A percentile compares a stretch with the other conserved stretches of the same genome.
These are phyloP conservation scores for Furcasterigmium sp. DNA, from an alignment of 2,329 filamentous ascomycete species.

Conservation along the genomic window DNA sequence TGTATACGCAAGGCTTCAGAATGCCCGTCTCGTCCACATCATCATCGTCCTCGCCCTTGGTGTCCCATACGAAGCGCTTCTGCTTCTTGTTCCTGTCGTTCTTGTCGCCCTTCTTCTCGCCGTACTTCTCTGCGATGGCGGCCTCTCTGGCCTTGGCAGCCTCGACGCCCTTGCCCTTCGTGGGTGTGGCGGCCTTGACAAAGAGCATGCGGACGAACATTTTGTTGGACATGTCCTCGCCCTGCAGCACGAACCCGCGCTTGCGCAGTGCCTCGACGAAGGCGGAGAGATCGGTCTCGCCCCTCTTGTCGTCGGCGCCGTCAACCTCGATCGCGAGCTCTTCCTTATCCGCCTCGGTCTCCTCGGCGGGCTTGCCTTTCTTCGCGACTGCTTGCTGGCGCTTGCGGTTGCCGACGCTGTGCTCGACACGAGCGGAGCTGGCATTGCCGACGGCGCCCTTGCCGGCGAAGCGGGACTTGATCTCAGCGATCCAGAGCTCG, in stretches of 20 bases:
- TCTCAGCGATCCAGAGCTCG: slow-evolving; percentile 95
- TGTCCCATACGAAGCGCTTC: slow-evolving; percentile 55
- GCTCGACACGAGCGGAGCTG: slow-evolving; percentile 44
- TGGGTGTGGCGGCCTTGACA: slow-evolving; percentile 72
- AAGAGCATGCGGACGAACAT: slow-evolving; percentile 99
- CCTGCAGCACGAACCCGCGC: slow-evolving; percentile 79
- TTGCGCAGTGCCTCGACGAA: slow-evolving; percentile 80
- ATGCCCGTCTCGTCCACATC: slow-evolving; percentile 60
- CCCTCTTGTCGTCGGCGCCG: slow-evolving; percentile 54
- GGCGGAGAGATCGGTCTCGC: slow-evolving; percentile 79
- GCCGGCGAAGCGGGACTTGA: slow-evolving; percentile 81
- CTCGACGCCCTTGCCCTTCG: slow-evolving; percentile 65
- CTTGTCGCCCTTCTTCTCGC: too few relatives aligned
- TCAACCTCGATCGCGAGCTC: slow-evolving; percentile 67
- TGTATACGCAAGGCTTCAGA: slow-evolving; percentile 94
- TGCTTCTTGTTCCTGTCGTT: slow-evolving; percentile 37
- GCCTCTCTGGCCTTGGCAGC: slow-evolving; percentile 55
- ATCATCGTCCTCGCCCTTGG: slow-evolving; percentile 48
- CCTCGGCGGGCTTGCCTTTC: slow-evolving; percentile 25
- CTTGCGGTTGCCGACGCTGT: slow-evolving; percentile 67
- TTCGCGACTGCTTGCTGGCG: slow-evolving; percentile 39
- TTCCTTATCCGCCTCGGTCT: slow-evolving; percentile 36
- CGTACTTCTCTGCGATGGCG: slow-evolving; percentile 23
- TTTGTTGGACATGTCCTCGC: slow-evolving; percentile 78
- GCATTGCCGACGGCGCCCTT: slow-evolving; percentile 20